Conservation (phyloP, 2,329 filamentous ascomycete species). For the Penicillium sp. region DNA sequence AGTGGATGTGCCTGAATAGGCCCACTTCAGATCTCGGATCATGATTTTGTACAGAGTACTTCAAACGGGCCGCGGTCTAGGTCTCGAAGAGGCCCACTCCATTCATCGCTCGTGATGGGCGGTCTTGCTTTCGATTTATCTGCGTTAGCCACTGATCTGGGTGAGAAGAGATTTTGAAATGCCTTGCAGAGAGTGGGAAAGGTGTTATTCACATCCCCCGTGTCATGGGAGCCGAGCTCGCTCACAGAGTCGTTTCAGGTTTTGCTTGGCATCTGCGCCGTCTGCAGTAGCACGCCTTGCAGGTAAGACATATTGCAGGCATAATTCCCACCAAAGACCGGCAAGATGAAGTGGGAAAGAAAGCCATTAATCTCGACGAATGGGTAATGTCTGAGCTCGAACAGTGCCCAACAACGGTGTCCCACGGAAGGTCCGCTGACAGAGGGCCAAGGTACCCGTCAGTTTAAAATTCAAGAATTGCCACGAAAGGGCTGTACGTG, state of each 20-base stretch:
- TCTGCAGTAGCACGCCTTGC: background rate
- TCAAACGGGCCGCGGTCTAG: background rate
- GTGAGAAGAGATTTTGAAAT: no score
- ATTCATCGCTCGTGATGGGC: background rate
- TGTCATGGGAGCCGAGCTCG: background rate
- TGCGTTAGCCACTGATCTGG: no score
- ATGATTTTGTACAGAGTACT: background rate
- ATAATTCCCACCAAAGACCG: background rate
- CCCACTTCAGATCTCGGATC: background rate
- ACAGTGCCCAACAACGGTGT: background rate
- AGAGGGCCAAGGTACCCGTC: no score
- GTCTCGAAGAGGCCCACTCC: constrained; percentile 9
- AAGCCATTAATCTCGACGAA: background rate
- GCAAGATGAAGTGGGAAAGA: background rate
- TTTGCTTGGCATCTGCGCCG: background rate
- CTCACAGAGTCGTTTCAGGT: background rate
- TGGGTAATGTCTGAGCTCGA: background rate
- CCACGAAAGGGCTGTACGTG: no score
- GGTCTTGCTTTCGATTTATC: background rate
- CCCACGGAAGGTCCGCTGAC: background rate
- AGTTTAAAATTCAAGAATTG: no score
- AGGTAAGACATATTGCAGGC: background rate
- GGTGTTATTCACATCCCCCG: no score
- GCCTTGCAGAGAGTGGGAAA: no score
- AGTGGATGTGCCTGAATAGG: background rate